These are phyloP conservation scores for Butyriboletus loyo DNA, from an alignment of 768 basidiomycete genomes.

Conservation along the genomic window DNA sequence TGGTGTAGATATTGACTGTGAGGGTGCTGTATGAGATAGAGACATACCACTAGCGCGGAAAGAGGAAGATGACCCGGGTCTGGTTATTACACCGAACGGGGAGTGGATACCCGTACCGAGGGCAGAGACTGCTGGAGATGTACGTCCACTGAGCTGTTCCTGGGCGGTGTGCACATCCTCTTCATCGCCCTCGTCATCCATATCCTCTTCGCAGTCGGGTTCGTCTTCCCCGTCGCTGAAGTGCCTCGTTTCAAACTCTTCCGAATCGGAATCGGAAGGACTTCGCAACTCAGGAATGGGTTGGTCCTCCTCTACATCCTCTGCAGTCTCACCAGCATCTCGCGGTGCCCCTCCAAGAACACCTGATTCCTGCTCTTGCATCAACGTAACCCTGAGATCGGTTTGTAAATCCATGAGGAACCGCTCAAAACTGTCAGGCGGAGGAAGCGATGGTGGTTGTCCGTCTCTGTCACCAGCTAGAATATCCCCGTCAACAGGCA, in stretches of 20 bases:
- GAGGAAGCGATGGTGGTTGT: constrained; percentile 30
- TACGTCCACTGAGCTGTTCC: constrained; percentile 22
- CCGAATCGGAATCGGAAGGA: constrained; percentile 29
- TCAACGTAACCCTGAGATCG: constrained; percentile 65
- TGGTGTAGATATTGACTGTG: constrained; percentile 12
- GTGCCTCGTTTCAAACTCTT: constrained; percentile 14
- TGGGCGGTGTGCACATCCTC: constrained; percentile 22
- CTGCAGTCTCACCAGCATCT: constrained; percentile 9
- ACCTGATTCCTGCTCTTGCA: constrained; percentile 31
- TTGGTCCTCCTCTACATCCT: constrained; percentile 16
- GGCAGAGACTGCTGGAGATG: constrained; percentile 26
- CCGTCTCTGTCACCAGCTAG: constrained; percentile 9
- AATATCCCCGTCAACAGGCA: constrained; percentile 3
- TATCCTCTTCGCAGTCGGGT: constrained; percentile 30
- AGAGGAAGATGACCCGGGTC: constrained; percentile 3
- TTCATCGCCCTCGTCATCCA: constrained; percentile 28
- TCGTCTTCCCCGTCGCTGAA: constrained; percentile 24
- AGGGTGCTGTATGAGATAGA: background rate
- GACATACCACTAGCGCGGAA: constrained; percentile 1
- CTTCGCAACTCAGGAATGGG: constrained; percentile 25
- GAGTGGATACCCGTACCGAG: constrained; percentile 13
- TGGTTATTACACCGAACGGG: constrained; percentile 6
- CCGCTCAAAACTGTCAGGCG: constrained; percentile 74
- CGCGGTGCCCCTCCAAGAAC: constrained; percentile 2
- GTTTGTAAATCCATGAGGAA: constrained; percentile 77